Conservation (phyloP, 139 green algal species). For the Chlorella vulgaris region DNA sequence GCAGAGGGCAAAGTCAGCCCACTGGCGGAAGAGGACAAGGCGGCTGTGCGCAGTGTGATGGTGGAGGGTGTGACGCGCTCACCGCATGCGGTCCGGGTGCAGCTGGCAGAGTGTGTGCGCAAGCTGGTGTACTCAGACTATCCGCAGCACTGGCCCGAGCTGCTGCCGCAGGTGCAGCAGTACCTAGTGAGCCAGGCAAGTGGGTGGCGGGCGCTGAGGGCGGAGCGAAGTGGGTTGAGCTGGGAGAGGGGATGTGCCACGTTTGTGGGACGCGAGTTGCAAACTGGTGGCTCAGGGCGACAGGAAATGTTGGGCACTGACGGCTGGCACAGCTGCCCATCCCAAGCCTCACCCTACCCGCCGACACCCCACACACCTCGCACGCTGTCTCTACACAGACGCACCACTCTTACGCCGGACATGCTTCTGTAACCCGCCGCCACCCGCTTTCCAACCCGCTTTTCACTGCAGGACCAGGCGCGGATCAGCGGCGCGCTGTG, state of each 20-base stretch:
- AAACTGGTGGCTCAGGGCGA: too few species aligned
- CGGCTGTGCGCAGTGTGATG: slow-evolving; percentile 61
- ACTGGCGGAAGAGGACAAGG: slow-evolving; percentile 75
- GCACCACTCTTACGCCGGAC: background rate
- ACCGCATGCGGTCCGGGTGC: slow-evolving; percentile 65
- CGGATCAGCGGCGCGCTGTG: slow-evolving; percentile 81
- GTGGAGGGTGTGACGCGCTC: slow-evolving; percentile 42
- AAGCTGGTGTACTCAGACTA: slow-evolving; percentile 86
- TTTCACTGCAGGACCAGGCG: slow-evolving; percentile 70
- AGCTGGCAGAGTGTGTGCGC: slow-evolving; percentile 90
- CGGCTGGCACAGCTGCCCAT: too few species aligned
- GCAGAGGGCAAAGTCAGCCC: slow-evolving; percentile 29
- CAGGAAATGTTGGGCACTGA: too few species aligned
- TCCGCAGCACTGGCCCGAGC: slow-evolving; percentile 82
- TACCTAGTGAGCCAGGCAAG: slow-evolving; percentile 56
- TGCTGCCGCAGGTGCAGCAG: slow-evolving; percentile 67
- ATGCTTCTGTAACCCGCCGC: background rate
- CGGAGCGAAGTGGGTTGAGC: background rate
- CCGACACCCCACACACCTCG: too few species aligned
- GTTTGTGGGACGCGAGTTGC: background rate
- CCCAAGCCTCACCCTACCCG: too few species aligned
- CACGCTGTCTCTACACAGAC: background rate
- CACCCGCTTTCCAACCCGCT: background rate
- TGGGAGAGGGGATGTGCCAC: background rate
- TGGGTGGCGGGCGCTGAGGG: background rate